phyloP scores from a whole-genome alignment of 2,329 filamentous ascomycete genomes.

The Metarhizium album region DNA sequence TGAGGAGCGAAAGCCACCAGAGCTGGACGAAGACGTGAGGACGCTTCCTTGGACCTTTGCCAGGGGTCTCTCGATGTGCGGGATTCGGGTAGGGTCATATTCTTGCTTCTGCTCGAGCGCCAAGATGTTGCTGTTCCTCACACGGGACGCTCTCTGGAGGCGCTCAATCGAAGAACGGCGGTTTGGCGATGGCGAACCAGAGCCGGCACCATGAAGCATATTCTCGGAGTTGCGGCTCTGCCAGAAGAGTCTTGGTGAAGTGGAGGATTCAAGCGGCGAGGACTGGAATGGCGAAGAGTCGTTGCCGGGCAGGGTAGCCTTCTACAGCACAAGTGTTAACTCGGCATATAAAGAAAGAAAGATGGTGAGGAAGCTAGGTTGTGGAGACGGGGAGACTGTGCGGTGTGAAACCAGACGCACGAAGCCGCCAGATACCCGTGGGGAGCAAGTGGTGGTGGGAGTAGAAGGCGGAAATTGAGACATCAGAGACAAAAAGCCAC shows the following conservation, averaged over 20 bases:
- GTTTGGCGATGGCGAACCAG: conserved; percentile 56
- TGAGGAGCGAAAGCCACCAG: conserved; percentile 42
- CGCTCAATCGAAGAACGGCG: conserved; percentile 91
- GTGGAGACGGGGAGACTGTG: not conserved
- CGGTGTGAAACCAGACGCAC: conserved; percentile 7
- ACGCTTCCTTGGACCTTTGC: conserved; percentile 66
- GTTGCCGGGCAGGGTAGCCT: conserved; percentile 51
- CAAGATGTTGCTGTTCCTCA: conserved; percentile 97
- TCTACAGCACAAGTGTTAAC: conserved; percentile 36
- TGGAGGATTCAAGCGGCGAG: conserved; percentile 57
- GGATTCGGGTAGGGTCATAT: conserved; percentile 74
- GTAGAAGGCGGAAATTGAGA: not conserved
- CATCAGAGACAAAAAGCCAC: not conserved
- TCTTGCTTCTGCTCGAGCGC: conserved; percentile 85
- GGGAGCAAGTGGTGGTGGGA: not conserved
- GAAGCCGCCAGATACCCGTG: not conserved
- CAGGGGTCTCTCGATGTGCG: conserved; percentile 71
- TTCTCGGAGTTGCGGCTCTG: conserved; percentile 75
- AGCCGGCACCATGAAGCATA: conserved; percentile 49
- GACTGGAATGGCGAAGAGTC: conserved; percentile 80
- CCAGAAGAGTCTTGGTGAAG: conserved; percentile 86
- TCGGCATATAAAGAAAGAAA: not conserved
- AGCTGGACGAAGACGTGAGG: conserved; percentile 49
- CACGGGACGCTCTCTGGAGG: conserved; percentile 84
- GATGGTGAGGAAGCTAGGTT: not conserved